Percentiles rank a stretch among this genome's conserved stretches.
These are phyloP conservation scores for Pseudogymnoascus sp. DNA, from an alignment of 2,329 filamentous ascomycete species.

Conservation along the genomic window DNA sequence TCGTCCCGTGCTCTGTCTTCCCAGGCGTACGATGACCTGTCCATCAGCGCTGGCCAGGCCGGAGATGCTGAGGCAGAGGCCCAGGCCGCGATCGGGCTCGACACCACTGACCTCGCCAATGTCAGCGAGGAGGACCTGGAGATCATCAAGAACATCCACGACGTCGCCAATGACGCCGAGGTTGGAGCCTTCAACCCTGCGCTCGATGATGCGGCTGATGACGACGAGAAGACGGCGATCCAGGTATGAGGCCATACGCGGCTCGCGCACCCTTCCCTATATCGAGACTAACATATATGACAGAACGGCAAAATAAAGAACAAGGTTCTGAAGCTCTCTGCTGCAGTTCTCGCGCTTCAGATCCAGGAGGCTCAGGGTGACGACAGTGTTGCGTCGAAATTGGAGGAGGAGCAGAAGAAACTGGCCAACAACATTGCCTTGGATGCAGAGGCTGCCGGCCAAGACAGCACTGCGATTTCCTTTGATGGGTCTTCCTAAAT, in stretches of 20 bases:
- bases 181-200: slow-evolving; percentile 44
- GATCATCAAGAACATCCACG: slow-evolving; percentile 42
- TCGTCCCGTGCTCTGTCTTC: slow-evolving; percentile 22
- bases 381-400: slow-evolving; percentile 34
- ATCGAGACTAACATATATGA: background rate
- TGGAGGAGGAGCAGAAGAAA: slow-evolving; percentile 42
- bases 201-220: slow-evolving; percentile 39
- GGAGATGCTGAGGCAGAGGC: slow-evolving; percentile 39
- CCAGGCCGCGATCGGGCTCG: slow-evolving; percentile 30
- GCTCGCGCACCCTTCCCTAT: background rate
- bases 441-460: slow-evolving; percentile 40
- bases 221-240: slow-evolving; percentile 37
- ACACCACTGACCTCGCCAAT: slow-evolving; percentile 34
- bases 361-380: slow-evolving; percentile 44
- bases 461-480: slow-evolving; percentile 33
- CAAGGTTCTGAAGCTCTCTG: slow-evolving; percentile 50
- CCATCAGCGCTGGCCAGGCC: slow-evolving; percentile 39
- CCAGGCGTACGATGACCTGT: slow-evolving; percentile 37
- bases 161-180: slow-evolving; percentile 47
- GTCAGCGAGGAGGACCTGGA: slow-evolving; percentile 40
- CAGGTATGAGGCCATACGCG: slow-evolving; percentile 27
- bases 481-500: slow-evolving; percentile 27
- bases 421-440: slow-evolving; percentile 44
- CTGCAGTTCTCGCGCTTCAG: slow-evolving; percentile 42
- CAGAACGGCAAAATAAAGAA: slow-evolving; percentile 51